Evolutionary conservation across 257 asterid species (phyloP).

Genomic region (Striga asiatica): DNA sequence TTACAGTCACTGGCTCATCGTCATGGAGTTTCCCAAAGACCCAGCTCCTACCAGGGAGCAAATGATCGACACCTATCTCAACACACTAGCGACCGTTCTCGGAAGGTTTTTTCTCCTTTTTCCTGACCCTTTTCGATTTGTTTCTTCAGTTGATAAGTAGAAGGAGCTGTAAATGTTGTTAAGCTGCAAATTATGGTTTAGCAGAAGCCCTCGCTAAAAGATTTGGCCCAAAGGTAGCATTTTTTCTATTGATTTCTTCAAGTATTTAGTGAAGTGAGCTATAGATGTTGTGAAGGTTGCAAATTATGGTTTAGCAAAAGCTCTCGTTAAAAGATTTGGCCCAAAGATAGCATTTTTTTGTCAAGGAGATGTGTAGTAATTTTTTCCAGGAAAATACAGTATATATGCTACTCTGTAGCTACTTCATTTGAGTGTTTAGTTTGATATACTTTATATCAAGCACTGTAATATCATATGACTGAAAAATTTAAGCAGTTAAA

Average conservation of each 20-base stretch:
- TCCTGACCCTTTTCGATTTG: not conserved
- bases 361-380: not conserved
- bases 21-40: conserved; percentile 97
- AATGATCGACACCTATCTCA: conserved; percentile 93
- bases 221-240: not conserved
- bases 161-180: not conserved
- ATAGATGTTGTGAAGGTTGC: not conserved
- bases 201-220: not conserved
- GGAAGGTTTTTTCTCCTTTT: conserved; percentile 45
- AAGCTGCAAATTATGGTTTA: not conserved
- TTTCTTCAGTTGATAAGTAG: not conserved
- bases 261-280: too few relatives aligned
- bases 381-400: not conserved
- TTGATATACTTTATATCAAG: not conserved
- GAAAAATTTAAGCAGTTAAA: not conserved
- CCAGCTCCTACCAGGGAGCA: conserved; percentile 96
- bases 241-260: too few relatives aligned
- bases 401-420: not conserved
- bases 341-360: not conserved
- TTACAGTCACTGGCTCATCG: conserved; percentile 94
- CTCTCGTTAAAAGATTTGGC: not conserved
- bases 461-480: not conserved
- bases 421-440: not conserved
- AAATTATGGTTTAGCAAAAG: not conserved
- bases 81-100: conserved; percentile 82